Percentiles rank a stretch among this genome's conserved stretches.
Conservation (phyloP, 345 rosid species). For the Rhizophora apiculata region DNA sequence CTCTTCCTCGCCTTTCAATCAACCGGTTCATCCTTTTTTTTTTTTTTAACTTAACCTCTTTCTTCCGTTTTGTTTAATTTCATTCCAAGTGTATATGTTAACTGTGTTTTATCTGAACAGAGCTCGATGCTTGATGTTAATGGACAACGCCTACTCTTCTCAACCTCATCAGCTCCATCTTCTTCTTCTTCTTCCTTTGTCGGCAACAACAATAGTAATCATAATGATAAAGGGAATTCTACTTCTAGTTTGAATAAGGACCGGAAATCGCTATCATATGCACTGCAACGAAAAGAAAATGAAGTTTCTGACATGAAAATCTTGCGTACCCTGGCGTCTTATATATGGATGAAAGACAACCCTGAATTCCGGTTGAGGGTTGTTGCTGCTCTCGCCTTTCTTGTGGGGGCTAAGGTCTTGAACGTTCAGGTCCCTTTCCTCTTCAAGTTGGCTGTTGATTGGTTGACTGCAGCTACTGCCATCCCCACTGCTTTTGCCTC, state of each 20-base stretch:
- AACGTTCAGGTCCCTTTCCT: constrained; percentile 96
- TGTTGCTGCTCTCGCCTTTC: constrained; percentile 70
- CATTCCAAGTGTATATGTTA: neutral
- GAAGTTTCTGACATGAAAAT: constrained; percentile 65
- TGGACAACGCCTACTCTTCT: constrained; percentile 34
- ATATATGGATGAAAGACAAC: constrained; percentile 87
- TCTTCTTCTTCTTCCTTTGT: too few relatives aligned
- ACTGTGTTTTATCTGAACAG: constrained; percentile 18
- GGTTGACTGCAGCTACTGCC: constrained; percentile 64
- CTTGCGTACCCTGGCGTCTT: constrained; percentile 68
- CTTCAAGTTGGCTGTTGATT: constrained; percentile 90
- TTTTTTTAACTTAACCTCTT: neutral
- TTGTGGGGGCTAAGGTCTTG: constrained; percentile 83
- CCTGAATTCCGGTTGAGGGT: constrained; percentile 81
- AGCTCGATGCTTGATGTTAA: constrained; percentile 25
- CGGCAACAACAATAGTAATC: too few relatives aligned
- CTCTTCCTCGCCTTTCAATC: too few relatives aligned
- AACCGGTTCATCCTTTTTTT: neutral
- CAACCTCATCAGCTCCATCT: constrained; percentile 44
- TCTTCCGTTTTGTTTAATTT: neutral
- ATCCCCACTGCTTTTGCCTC: constrained; percentile 50
- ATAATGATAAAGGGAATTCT: too few relatives aligned
- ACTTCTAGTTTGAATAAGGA: constrained; percentile 6
- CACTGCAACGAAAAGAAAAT: constrained; percentile 7
- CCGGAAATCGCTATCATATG: constrained; percentile 3